phyloP scores from a whole-genome alignment of 441 rosid species.

The Pelargonium cotyledonis region DNA sequence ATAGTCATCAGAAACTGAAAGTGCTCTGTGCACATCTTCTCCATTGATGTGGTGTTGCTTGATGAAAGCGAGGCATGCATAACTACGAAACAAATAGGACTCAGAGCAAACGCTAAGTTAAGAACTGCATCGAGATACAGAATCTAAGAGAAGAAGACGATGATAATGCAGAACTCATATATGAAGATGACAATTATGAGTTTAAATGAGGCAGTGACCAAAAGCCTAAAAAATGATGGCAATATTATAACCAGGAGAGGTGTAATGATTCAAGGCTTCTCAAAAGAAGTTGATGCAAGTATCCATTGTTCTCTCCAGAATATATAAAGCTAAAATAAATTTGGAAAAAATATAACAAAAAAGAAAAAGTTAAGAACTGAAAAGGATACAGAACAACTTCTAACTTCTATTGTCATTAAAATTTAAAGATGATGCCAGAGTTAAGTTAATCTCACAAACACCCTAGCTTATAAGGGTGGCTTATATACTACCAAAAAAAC shows the following conservation, averaged over 20 bases:
- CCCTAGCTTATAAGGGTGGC: no score
- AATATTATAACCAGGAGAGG: slow-evolving; percentile 50
- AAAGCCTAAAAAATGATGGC: slow-evolving; percentile 70
- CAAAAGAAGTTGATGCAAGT: slow-evolving; percentile 56
- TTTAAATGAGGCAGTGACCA: slow-evolving; percentile 36
- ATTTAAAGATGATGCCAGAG: no score
- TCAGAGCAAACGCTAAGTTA: slow-evolving; percentile 74
- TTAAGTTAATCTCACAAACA: no score
- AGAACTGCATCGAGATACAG: slow-evolving; percentile 77
- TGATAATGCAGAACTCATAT: slow-evolving; percentile 26
- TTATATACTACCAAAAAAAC: no score
- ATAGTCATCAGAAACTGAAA: neutral
- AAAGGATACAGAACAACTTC: slow-evolving; percentile 9
- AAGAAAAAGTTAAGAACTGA: slow-evolving; percentile 11
- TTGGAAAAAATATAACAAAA: no score
- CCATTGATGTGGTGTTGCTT: slow-evolving; percentile 79
- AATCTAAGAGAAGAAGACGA: slow-evolving; percentile 53
- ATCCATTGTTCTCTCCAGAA: slow-evolving; percentile 70
- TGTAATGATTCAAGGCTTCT: slow-evolving; percentile 45
- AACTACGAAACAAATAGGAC: slow-evolving; percentile 76
- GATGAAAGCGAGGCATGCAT: slow-evolving; percentile 77
- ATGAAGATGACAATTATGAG: slow-evolving; percentile 11
- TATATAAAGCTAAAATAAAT: slow-evolving; percentile 49
- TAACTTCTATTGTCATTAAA: no score
- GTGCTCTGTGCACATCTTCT: slow-evolving; percentile 37